Evolutionary conservation across 176 grass and related monocot species (phyloP).

Genomic region (Avena eriantha): DNA sequence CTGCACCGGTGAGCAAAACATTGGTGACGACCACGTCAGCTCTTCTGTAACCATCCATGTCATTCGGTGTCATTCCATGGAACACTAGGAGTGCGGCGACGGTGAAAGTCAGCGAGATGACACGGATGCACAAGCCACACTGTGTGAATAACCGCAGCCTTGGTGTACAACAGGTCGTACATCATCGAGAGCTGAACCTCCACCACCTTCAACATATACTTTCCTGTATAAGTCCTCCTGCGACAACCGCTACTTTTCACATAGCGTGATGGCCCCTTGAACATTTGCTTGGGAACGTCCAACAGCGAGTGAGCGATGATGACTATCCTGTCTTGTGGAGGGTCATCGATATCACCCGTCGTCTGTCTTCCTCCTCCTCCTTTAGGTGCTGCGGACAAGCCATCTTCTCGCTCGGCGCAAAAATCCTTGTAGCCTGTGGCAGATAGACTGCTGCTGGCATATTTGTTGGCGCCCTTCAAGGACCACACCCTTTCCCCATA

Average conservation of each 20-base stretch:
- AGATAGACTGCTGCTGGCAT: background rate
- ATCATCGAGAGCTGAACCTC: slow-evolving; percentile 36
- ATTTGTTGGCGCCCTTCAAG: background rate
- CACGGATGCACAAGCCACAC: background rate
- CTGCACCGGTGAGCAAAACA: background rate
- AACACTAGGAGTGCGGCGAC: background rate
- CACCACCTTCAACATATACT: background rate
- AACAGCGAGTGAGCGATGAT: background rate
- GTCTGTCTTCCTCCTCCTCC: too few species aligned
- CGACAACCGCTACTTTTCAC: background rate
- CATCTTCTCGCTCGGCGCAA: background rate
- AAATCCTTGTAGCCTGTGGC: background rate
- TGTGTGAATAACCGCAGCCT: background rate
- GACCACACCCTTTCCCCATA: background rate
- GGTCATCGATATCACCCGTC: too few species aligned
- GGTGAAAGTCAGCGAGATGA: background rate
- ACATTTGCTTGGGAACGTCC: background rate
- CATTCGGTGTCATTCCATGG: background rate
- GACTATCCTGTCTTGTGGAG: background rate
- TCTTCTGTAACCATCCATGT: background rate
- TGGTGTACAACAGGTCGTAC: slow-evolving; percentile 55
- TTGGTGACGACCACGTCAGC: background rate
- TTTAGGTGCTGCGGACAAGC: background rate
- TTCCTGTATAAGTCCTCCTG: background rate
- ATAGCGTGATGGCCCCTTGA: background rate